Evolutionary conservation across 129 eudicot genomes (phyloP).

Genomic region (Cynara cardunculus): DNA sequence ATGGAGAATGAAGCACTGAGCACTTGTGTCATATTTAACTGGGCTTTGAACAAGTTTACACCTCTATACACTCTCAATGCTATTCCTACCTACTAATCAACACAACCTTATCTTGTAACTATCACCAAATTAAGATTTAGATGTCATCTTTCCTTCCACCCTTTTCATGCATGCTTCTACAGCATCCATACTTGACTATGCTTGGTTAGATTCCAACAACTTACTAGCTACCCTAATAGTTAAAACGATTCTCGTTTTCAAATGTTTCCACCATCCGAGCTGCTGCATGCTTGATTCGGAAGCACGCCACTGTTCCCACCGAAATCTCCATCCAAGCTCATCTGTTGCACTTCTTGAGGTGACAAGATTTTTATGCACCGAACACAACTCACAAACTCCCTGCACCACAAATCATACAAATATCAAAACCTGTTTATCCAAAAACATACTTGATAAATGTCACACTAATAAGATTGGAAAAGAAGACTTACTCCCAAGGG

Average conservation of each 20-base stretch:
- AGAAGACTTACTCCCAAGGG: conserved; percentile 92
- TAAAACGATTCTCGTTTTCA: conserved; percentile 20
- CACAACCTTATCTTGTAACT: conserved; percentile 4
- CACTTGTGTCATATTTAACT: conserved; percentile 15
- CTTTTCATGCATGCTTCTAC: too few relatives aligned
- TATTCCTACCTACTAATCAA: background rate
- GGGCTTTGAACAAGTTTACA: conserved; percentile 22
- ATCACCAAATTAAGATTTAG: background rate
- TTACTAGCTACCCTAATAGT: conserved; percentile 11
- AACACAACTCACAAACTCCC: conserved; percentile 88
- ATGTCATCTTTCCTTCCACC: background rate
- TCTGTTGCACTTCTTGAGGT: conserved; percentile 88
- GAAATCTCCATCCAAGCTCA: conserved; percentile 95
- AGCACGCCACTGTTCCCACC: conserved; percentile 52
- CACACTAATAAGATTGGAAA: background rate
- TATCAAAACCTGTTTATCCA: background rate
- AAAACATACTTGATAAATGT: background rate
- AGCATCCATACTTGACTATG: too few relatives aligned
- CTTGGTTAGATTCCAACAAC: conserved; percentile 11
- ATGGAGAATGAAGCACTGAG: conserved; percentile 5
- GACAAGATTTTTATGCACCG: conserved; percentile 87
- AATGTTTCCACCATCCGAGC: conserved; percentile 80
- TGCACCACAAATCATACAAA: conserved; percentile 7
- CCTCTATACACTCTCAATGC: conserved; percentile 33
- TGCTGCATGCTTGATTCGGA: conserved; percentile 83